Evolutionary conservation across 805 yeast species (phyloP).

Genomic region (Lipomyces sp.): DNA sequence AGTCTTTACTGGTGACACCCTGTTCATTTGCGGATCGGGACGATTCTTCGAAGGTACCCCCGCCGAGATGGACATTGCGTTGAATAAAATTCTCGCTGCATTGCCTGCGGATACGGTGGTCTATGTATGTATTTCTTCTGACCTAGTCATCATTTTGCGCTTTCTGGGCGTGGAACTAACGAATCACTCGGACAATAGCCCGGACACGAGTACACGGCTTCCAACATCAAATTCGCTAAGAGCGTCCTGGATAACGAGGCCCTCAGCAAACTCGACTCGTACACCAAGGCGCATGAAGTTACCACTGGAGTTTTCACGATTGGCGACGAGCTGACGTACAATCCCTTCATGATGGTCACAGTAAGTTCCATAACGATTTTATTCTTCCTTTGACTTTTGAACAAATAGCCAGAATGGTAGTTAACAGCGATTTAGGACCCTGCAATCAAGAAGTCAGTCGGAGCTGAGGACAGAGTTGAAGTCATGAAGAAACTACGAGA

Average conservation of each 20-base stretch:
- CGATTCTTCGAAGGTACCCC: conserved; percentile 92
- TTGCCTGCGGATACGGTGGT: conserved; percentile 71
- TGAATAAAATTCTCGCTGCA: conserved; percentile 54
- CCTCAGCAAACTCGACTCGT: conserved; percentile 52
- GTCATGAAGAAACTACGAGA: conserved; percentile 75
- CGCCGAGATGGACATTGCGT: conserved; percentile 69
- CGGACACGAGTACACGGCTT: conserved; percentile 83
- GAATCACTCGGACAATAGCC: conserved; percentile 41
- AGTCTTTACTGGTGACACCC: conserved; percentile 93
- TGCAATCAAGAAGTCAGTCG: conserved; percentile 56
- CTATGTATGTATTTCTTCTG: conserved; percentile 40
- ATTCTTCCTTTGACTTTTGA: too few relatives aligned
- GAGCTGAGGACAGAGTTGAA: conserved; percentile 47
- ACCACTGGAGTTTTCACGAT: conserved; percentile 86
- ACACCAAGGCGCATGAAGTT: conserved; percentile 52
- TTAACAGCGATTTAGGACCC: conserved; percentile 67
- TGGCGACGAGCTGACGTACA: conserved; percentile 71
- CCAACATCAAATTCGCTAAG: conserved; percentile 74
- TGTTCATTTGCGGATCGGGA: conserved; percentile 94
- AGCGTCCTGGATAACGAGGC: conserved; percentile 56
- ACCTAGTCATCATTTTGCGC: too few relatives aligned
- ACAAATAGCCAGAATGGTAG: too few relatives aligned
- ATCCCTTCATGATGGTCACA: conserved; percentile 77
- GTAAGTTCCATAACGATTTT: too few relatives aligned
- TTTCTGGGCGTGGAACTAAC: background rate